These are phyloP conservation scores for Erodium texanum DNA, from an alignment of 441 rosid species.

Conservation along the genomic window DNA sequence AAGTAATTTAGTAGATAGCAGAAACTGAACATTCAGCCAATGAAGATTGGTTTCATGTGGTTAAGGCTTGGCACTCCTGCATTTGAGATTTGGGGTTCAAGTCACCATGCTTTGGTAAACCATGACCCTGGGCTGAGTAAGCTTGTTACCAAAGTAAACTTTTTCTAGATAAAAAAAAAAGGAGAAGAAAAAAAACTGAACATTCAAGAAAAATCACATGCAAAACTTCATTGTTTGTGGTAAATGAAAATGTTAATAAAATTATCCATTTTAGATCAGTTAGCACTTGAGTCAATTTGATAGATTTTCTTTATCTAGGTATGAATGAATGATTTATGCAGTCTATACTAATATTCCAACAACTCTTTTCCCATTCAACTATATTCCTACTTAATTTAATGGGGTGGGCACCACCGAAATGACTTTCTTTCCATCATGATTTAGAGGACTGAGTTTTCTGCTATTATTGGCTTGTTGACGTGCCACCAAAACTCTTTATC, in stretches of 20 bases:
- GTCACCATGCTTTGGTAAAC: too few species aligned
- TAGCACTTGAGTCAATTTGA: background rate
- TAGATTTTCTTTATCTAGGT: background rate
- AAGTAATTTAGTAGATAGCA: background rate
- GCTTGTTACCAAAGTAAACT: too few species aligned
- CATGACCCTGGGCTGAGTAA: too few species aligned
- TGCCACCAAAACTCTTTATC: background rate
- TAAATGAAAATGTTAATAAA: too few species aligned
- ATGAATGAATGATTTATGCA: background rate
- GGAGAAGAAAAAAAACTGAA: background rate
- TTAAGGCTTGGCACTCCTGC: too few species aligned
- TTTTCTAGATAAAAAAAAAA: too few species aligned
- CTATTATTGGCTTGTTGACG: background rate
- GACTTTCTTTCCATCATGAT: background rate
- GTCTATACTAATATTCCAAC: background rate
- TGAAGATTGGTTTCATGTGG: too few species aligned
- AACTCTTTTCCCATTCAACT: background rate
- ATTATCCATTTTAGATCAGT: too few species aligned
- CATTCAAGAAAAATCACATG: background rate
- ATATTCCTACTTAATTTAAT: background rate
- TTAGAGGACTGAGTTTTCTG: background rate
- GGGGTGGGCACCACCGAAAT: background rate
- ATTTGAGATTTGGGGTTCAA: too few species aligned
- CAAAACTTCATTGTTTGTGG: too few species aligned
- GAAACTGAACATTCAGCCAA: too few species aligned